Evolutionary conservation across 768 basidiomycete genomes (phyloP), one percentile per base, ranked within the genome.

Genomic region (Lactarius deliciosus): DNA sequence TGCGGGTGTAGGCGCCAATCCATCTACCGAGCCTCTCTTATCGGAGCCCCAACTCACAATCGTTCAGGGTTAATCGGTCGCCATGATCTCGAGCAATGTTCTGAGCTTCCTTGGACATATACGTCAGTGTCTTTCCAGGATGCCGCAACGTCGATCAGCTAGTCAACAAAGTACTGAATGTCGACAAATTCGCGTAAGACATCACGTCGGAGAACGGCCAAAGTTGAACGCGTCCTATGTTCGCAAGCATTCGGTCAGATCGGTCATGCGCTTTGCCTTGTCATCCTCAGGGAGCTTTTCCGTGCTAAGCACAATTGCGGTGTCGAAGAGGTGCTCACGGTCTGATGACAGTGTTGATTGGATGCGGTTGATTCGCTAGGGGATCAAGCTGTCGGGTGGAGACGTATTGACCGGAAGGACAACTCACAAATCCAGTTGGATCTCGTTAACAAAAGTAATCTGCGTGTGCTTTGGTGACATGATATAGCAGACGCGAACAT

Each of bases 401-500:
- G 54, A 61, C 56, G 59, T 34, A 41, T 60, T 64, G 30, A 69
- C 41, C 22, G 64, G 71, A 38, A 40, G 72, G 69, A 70, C 70
- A 66, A 69, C 50, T 68, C 69, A 74, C 83, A 72, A 67, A 98
- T 96, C 85, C 90, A 91, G n/a, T 81, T 93, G 87, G 7, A 96
- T 83, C 70, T 91, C 89, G 64, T 88, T 83, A 3, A 96, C 86
- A 69, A 93, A 95, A 2, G 81, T 84, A 70, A 93, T 94, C 2
- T 85, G 64, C n/a, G 34, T 83, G 72, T 96, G 96, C 94, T 75
- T 97, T 96, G n/a, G 86, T 84, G 28, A 86, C 84, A 70, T 97
- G 92, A 75, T 99, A 99, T 28, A 94, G 81, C 22, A 98, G 82
- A 74, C 98, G 96, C 13, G 86, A 91, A 74, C 96, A 98, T 76